phyloP scores from a whole-genome alignment of 768 basidiomycete genomes.

The Suillus spraguei region DNA sequence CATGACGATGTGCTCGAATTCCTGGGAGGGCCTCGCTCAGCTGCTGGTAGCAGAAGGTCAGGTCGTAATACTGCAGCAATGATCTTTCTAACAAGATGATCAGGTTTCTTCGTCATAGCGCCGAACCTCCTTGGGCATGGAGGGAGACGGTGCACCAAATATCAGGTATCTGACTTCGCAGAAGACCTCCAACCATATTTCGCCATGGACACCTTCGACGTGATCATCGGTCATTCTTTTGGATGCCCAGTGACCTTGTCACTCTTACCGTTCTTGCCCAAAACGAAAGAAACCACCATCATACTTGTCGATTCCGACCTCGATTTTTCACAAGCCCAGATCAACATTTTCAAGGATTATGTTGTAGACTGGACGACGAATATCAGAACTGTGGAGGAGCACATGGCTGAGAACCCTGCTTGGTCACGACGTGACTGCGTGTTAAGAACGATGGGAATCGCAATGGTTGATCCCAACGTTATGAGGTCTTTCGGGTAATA shows the following conservation, averaged over 20 bases:
- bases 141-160: background rate
- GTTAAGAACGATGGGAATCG: constrained; percentile 16
- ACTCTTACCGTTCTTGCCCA: constrained; percentile 20
- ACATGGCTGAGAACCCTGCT: constrained; percentile 18
- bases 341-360: background rate
- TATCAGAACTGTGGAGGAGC: background rate
- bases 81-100: background rate
- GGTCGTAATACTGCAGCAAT: background rate
- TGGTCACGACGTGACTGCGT: constrained; percentile 20
- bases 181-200: constrained; percentile 18
- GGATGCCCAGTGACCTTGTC: constrained; percentile 17
- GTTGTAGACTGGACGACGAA: constrained; percentile 2
- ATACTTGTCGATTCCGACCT: constrained; percentile 20
- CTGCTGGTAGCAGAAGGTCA: constrained; percentile 21
- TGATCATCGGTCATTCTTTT: constrained; percentile 25
- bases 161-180: background rate
- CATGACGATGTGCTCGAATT: constrained; percentile 19
- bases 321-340: background rate
- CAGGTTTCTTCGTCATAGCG: constrained; percentile 28
- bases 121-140: constrained; percentile 30
- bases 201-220: constrained; percentile 15
- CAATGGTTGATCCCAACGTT: constrained; percentile 4
- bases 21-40: constrained; percentile 19
- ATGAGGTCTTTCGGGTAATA: background rate
- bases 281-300: constrained; percentile 12